Conservation (phyloP, 768 basidiomycete species). For the Macrolepiota dolichaula region DNA sequence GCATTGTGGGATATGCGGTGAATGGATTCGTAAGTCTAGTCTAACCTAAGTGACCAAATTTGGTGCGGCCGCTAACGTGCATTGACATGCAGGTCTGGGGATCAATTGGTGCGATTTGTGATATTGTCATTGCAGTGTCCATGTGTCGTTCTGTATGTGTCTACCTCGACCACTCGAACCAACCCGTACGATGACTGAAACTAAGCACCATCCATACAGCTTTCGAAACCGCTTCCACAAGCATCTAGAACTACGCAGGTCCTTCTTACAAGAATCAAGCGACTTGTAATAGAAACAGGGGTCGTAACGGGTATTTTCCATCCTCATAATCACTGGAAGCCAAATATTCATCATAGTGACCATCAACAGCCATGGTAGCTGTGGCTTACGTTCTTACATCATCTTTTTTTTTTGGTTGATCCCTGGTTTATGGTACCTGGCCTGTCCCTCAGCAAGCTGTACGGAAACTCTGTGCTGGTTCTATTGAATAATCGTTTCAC, state of each 20-base stretch:
- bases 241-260: not conserved
- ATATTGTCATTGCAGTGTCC: not conserved
- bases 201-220: no score
- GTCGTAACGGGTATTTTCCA: not conserved
- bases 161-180: no score
- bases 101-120: not conserved
- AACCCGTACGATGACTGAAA: no score
- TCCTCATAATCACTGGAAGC: not conserved
- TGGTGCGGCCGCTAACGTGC: not conserved
- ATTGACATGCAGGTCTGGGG: not conserved
- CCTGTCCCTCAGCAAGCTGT: not conserved
- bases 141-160: conserved; percentile 5
- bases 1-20: no score
- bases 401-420: not conserved
- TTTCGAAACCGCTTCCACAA: not conserved
- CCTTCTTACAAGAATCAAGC: no score
- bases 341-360: no score
- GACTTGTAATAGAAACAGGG: conserved; percentile 3
- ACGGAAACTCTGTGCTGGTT: not conserved
- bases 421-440: not conserved
- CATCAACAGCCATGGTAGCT: not conserved
- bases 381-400: not conserved
- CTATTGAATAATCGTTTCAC: conserved; percentile 5
- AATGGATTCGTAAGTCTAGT: no score
- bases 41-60: no score